A percentile compares a stretch with the other conserved stretches of the same genome.
phyloP scores from a whole-genome alignment of 75 land plant genomes.

The Cunninghamia lanceolata region DNA sequence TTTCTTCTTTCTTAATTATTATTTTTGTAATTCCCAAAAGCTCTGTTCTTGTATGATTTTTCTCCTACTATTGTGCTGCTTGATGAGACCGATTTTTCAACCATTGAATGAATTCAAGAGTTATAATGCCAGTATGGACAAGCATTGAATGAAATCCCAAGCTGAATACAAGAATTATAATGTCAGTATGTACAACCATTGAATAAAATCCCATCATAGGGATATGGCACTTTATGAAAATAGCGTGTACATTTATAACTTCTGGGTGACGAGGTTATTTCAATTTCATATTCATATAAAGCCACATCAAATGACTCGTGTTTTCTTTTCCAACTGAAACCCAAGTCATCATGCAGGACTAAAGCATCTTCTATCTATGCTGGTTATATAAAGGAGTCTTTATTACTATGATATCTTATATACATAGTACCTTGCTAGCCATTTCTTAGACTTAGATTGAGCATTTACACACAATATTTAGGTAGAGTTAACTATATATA shows the following conservation, averaged over 20 bases:
- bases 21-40: not conserved
- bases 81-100: not conserved
- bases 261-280: not conserved
- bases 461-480: not conserved
- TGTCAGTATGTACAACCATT: not conserved
- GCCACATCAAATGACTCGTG: not conserved
- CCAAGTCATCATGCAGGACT: not conserved
- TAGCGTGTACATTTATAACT: not conserved
- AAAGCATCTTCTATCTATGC: not conserved
- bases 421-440: not conserved
- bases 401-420: not conserved
- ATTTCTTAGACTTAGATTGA: not conserved
- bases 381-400: not conserved
- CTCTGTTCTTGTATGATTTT: not conserved
- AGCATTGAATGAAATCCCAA: too few relatives aligned
- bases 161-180: not conserved
- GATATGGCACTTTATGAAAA: not conserved
- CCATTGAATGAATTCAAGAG: not conserved
- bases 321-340: not conserved
- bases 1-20: not conserved
- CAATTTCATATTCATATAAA: not conserved
- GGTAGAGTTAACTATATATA: not conserved
- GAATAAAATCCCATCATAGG: not conserved
- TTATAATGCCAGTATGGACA: too few relatives aligned
- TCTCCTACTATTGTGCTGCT: not conserved